Evolutionary conservation across 345 rosid species (phyloP).

Genomic region (Salix purpurea): DNA sequence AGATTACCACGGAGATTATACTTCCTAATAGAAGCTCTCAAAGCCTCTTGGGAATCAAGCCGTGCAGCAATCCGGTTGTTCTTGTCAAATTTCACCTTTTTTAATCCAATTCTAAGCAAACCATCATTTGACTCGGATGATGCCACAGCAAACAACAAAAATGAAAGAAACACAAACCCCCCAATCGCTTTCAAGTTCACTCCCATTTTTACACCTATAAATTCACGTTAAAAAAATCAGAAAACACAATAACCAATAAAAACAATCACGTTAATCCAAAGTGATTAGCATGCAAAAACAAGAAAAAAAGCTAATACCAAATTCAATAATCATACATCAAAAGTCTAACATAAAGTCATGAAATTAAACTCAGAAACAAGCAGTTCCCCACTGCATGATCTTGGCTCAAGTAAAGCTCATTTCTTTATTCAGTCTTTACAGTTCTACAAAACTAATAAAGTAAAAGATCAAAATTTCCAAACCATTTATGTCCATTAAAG

Average conservation of each 20-base stretch:
- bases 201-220: constrained; percentile 53
- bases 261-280: neutral
- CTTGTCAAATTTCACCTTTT: constrained; percentile 19
- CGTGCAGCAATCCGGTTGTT: constrained; percentile 16
- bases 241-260: neutral
- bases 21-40: constrained; percentile 9
- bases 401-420: neutral
- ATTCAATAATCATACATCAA: neutral
- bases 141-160: constrained; percentile 37
- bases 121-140: constrained; percentile 11
- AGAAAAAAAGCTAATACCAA: neutral
- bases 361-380: neutral
- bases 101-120: constrained; percentile 27
- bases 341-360: neutral
- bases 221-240: neutral
- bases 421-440: neutral
- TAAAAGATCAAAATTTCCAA: neutral
- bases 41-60: constrained; percentile 9
- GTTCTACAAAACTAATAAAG: neutral
- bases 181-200: constrained; percentile 21
- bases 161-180: constrained; percentile 38
- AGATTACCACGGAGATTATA: constrained; percentile 7
- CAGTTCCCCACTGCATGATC: neutral
- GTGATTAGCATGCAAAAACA: neutral
- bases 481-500: neutral